Evolutionary conservation across 345 rosid genomes (phyloP), one percentile per base, ranked within the genome.

Genomic region (Salix brachista): DNA sequence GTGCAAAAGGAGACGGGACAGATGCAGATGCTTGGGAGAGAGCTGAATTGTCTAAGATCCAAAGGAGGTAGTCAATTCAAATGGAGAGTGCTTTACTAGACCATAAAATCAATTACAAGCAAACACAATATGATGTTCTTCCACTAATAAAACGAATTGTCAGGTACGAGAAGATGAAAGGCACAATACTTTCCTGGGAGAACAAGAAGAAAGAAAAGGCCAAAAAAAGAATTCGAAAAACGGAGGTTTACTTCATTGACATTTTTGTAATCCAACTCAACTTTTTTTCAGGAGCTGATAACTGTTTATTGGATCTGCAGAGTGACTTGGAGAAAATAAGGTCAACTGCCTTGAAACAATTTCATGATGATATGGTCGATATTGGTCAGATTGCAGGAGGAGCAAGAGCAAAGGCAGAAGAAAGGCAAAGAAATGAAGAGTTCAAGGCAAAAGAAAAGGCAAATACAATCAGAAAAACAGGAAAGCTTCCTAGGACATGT

Each of bases 381-480:
- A 83, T 90, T 36, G 83, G 73, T 30, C 75, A 79, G 79, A 85
- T 90, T 16, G 85, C 79, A 67, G 89, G 65, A 39, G 87, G 73
- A 66, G 95, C 97, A 72, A 89, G 83, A 81, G 86, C 83, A 62
- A 81, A 86, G 82, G 91, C 92, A 54, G 79, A 73, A 73, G 85
- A 90, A 74, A 91, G 83, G 74, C 81, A 77, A 52, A 73, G 77
- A 70, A 88, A 85, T 1, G 88, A 89, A 72, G 96, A 88, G 87
- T 34, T 77, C 14, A 85, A 88, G 84, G 90, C 83, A 66, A 88
- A 83, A 85, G 85, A 83, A 72, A 92, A 94, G 80, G 97, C 95
- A 66, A 79, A 92, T 75, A 84, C 32, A 60, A 81, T 87, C 83
- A 86, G 94, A 83, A 70, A 70, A 73, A 88, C 90, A 19, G 93